Evolutionary conservation across 1,284 basidiomycete genomes (phyloP).

Genomic region (Leucocoprinus gongylophorus): DNA sequence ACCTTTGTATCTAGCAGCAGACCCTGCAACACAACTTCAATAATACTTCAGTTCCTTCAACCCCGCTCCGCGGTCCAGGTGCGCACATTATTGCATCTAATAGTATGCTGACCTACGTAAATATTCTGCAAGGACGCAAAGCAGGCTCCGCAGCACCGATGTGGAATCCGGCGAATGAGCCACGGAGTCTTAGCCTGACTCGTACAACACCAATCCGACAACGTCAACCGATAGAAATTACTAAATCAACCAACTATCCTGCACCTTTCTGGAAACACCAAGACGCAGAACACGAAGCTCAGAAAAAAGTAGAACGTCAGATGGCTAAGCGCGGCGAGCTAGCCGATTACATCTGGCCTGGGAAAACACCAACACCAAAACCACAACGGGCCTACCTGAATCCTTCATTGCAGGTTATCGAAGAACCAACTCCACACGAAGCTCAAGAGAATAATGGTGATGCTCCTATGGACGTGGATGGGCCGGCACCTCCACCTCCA

Average conservation of each 20-base stretch:
- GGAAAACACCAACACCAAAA: background rate
- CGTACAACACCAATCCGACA: conserved; percentile 1
- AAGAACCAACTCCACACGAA: background rate
- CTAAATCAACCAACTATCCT: conserved; percentile 1
- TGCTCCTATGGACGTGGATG: conserved; percentile 5
- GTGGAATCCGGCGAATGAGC: conserved; percentile 10
- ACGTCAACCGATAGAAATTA: conserved; percentile 8
- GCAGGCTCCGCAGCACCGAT: conserved; percentile 2
- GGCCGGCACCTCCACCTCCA: background rate
- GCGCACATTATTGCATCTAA: background rate
- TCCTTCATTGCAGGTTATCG: conserved; percentile 1
- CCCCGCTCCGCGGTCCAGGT: conserved; percentile 1
- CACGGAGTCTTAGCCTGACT: background rate
- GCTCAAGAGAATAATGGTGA: background rate
- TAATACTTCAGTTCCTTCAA: background rate
- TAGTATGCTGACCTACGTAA: background rate
- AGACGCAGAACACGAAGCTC: conserved; percentile 5
- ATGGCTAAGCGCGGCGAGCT: conserved; percentile 6
- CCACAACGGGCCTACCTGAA: conserved; percentile 2
- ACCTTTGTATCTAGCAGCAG: background rate
- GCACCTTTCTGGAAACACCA: conserved; percentile 9
- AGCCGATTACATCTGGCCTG: background rate
- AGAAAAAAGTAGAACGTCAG: conserved; percentile 4
- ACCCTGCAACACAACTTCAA: background rate
- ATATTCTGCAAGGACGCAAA: background rate